These are phyloP conservation scores for Clarkia xantiana DNA, from an alignment of 345 rosid genomes.

Conservation along the genomic window DNA sequence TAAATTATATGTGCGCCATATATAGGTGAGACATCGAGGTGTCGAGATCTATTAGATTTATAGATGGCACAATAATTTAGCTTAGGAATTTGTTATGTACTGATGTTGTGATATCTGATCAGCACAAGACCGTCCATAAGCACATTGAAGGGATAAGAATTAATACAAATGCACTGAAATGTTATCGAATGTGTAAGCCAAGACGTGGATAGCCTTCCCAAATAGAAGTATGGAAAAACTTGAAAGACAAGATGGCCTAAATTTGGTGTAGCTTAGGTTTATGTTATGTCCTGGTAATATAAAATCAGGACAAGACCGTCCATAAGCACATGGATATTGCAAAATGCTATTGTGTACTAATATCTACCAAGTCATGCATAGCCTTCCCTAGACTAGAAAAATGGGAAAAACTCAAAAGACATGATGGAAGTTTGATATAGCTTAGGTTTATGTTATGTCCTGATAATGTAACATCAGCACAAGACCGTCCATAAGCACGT, in stretches of 20 bases:
- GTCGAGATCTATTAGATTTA: too few relatives aligned
- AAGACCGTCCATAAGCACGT: constrained; percentile 20
- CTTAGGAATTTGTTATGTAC: constrained; percentile 42
- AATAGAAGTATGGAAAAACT: too few relatives aligned
- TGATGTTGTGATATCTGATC: constrained; percentile 8
- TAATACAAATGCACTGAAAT: too few relatives aligned
- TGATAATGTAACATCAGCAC: constrained; percentile 13
- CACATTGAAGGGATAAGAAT: constrained; percentile 4
- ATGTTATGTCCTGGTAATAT: constrained; percentile 26
- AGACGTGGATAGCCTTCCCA: too few relatives aligned
- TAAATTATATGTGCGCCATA: constrained; percentile 18
- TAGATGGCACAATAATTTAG: constrained; percentile 17
- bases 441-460: constrained; percentile 42
- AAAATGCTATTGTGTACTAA: too few relatives aligned
- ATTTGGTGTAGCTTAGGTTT: constrained; percentile 30
- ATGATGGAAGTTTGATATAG: constrained; percentile 11
- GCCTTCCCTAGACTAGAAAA: too few relatives aligned
- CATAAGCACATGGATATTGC: constrained; percentile 9
- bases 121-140: constrained; percentile 21
- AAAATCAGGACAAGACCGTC: constrained; percentile 17
- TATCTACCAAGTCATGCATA: too few relatives aligned
- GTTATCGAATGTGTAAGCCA: too few relatives aligned
- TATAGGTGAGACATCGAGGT: constrained; percentile 10
- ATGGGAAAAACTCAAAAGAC: too few relatives aligned
- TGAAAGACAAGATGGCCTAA: too few relatives aligned